Evolutionary conservation across 345 rosid species (phyloP), one percentile per base, ranked within the genome.

Genomic region (Hypericum androsaemum): DNA sequence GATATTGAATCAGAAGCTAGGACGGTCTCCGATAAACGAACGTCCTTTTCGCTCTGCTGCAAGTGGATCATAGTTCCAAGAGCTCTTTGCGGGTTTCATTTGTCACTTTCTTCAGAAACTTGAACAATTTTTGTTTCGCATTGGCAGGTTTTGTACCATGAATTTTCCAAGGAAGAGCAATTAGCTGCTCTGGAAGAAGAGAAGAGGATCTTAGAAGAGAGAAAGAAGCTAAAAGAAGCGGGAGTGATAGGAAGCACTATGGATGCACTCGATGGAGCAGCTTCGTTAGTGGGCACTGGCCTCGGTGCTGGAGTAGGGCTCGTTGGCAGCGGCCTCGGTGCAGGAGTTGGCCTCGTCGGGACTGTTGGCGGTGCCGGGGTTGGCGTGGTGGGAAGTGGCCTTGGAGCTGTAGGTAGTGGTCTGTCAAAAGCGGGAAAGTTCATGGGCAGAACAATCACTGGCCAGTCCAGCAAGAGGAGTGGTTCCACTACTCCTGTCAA

Each of bases 211-310:
- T 40, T 94, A 39, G 99, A 88, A 65, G 71, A 67, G 54, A 85
- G 83, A 37, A 88, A 80, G 83, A 85, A 76, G 60, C 64, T 85
- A 69, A 94, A 88, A 62, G 99, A 74, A 60, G 86, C 85, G 13
- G 99, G 99, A 50, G 82, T 82, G 50, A 80, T 94, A n/a, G 95
- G 90, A 50, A 94, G 99, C 70, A 88, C 92, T 2, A 74, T 82
- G 90, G 95, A 83, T 53, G 86, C 89, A 0, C 74, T 82, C 6
- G 94, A 77, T 49, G 96, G 82, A 59, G 95, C 95, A 12, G 89
- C 63, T 10, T 64, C 67, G 55, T 46, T 42, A 72, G 86, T 59
- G 59, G 79, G 54, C 38, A 35, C 54, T n/a, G 79, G 89, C 11
- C 52, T 89, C 5, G 92, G 80, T 35, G 58, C 83, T 10, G 97